Percentiles rank a stretch among this genome's conserved stretches.
phyloP scores from a whole-genome alignment of 2,329 filamentous ascomycete species.

The Pyrenochaeta sp. region DNA sequence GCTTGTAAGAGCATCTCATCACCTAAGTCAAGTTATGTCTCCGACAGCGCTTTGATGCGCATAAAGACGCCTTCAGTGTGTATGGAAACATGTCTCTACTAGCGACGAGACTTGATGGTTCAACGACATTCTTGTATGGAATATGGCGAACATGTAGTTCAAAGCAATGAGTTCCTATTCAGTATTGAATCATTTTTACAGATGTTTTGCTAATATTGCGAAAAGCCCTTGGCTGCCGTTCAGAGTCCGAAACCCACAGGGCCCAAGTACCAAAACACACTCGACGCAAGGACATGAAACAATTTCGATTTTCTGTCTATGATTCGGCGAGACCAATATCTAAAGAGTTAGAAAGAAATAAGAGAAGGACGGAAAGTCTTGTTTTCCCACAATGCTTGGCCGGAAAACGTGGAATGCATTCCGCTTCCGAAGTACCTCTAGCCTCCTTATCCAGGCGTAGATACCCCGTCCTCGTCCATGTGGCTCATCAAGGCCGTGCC shows the following conservation, averaged over 20 bases:
- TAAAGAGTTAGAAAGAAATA: background rate
- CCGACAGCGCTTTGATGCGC: too few relatives aligned
- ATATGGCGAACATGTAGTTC: too few relatives aligned
- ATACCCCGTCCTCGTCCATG: background rate
- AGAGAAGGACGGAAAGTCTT: background rate
- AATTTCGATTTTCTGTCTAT: background rate
- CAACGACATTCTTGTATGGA: too few relatives aligned
- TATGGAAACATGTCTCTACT: too few relatives aligned
- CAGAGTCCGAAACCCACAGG: background rate
- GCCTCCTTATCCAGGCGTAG: background rate
- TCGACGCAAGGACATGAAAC: background rate
- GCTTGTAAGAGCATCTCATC: background rate
- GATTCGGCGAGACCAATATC: background rate
- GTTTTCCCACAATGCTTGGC: background rate
- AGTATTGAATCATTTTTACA: too few relatives aligned
- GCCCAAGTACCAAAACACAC: too few relatives aligned
- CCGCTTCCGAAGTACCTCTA: background rate
- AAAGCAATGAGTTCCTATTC: too few relatives aligned
- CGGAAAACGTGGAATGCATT: background rate
- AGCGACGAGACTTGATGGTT: too few relatives aligned
- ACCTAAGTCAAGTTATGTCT: too few relatives aligned
- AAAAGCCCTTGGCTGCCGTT: background rate
- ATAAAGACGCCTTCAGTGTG: too few relatives aligned
- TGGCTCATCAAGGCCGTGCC: background rate
- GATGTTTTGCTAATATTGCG: too few relatives aligned